phyloP scores from a whole-genome alignment of 2,329 filamentous ascomycete species.

The Pseudogymnoascus sp. region DNA sequence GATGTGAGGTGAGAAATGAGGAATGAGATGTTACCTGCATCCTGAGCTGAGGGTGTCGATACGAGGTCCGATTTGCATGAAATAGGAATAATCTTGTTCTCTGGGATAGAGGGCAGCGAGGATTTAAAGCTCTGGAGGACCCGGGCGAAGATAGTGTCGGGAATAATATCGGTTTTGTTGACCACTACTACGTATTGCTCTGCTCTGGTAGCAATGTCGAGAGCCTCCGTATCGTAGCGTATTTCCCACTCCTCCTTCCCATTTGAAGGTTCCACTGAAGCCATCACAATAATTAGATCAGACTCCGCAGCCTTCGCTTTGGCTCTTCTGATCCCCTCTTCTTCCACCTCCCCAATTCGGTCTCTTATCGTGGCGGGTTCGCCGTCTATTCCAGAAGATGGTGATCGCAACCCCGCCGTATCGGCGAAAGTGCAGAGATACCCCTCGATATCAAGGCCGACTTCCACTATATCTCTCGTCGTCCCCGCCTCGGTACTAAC shows the following conservation, averaged over 20 bases:
- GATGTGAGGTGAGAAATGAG: slow-evolving; percentile 61
- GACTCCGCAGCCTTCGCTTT: slow-evolving; percentile 73
- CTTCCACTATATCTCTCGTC: slow-evolving; percentile 88
- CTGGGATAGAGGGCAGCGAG: slow-evolving; percentile 28
- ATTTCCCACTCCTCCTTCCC: slow-evolving; percentile 37
- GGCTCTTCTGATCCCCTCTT: slow-evolving; percentile 84
- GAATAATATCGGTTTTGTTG: slow-evolving; percentile 53
- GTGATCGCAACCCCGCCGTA: slow-evolving; percentile 74
- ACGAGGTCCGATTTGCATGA: slow-evolving; percentile 51
- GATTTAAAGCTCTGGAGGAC: slow-evolving; percentile 37
- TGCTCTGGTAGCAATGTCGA: slow-evolving; percentile 43
- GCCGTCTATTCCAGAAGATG: slow-evolving; percentile 19
- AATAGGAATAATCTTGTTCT: slow-evolving; percentile 37
- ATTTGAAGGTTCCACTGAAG: slow-evolving; percentile 55
- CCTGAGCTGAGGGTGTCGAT: slow-evolving; percentile 22
- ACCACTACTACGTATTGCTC: slow-evolving; percentile 46
- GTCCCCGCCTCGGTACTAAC: slow-evolving; percentile 90
- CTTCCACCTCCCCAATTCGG: slow-evolving; percentile 65
- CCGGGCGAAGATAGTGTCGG: slow-evolving; percentile 27
- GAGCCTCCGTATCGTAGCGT: slow-evolving; percentile 46
- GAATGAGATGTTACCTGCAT: slow-evolving; percentile 58
- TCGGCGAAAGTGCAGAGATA: slow-evolving; percentile 93
- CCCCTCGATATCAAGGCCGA: slow-evolving; percentile 78
- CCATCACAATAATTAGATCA: slow-evolving; percentile 75
- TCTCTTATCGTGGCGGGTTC: slow-evolving; percentile 13